Base-by-base conservation (phyloP, 371 early-diverging fungal genomes). In the Vavraia culicis region DNA sequence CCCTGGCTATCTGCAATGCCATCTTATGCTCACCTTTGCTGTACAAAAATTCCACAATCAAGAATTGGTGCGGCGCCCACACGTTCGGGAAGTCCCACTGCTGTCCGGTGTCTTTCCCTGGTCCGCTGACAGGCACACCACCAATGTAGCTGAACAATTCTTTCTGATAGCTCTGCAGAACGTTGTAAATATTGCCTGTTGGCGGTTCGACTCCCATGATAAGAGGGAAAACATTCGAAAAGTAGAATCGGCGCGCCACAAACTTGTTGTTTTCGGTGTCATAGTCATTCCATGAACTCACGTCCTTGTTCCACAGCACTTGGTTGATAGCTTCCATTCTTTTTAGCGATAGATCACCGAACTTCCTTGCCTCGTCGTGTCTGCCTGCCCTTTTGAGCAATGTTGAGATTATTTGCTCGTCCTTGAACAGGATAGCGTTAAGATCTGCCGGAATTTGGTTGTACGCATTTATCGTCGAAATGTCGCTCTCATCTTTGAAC, bases 21-120 rank as follows among this genome's bases (percentile, higher is more conserved):
- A 76, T 22, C 10, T 52, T 39, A 0, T 34, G 19, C 37, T 57
- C 47, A 15, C 39, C 45, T 14, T 49, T 50, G 23, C 52, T 48
- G 10, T 49, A 4, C 9, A 68, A 10, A 33, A 44, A 62, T 22
- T 59, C 49, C 10, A 48, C 40, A 23, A 65, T 10, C 48, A 56
- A 54, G 27, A 59, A 70, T 36, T 69, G 68, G 41, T 66, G 63
- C 0, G 74, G 75, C 14, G 77, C 68, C 83, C 84, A 86, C 14
- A 73, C 78, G 60, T 80, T 80, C 0, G 84, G 86, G 49, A 69
- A 78, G 56, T 84, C 86, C 86, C 86, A 85, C 66, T 85, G 84
- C 57, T 77, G 67, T 0, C 73, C 73, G 21, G 75, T 74, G 21
- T 38, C 45, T 10, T 20, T 11, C 32, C 22, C 73, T 58, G 32